Base-by-base conservation (phyloP, 1,284 basidiomycete genomes). In the Leccinum pachyderme region DNA sequence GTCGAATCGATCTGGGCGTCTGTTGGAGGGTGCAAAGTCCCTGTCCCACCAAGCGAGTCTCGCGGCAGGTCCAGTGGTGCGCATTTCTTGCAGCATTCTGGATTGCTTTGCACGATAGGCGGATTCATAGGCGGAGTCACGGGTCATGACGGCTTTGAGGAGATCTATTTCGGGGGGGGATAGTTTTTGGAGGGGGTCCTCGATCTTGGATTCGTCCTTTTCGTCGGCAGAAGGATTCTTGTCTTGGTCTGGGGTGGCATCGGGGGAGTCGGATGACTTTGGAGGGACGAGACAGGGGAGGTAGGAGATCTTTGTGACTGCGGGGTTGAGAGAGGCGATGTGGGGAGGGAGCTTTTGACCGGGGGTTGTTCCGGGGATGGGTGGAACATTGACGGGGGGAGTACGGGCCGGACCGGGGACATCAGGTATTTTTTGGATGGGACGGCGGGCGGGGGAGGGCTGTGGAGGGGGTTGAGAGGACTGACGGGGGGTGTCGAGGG, bases 1-100 rank as follows among this genome's bases (percentile, higher is more conserved):
- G 59, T 84, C 80, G 67, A 93, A 87, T 55, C 76, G 75, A 60
- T 84, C 81, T 28, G 75, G 73, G 37, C 67, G 66, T 49, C 75
- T 70, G 56, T 75, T 69, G 24, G 61, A 44, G 5, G 31, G 52
- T 8, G 52, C 52, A 63, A 60, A 63, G 41, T 64, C 66, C 32
- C 65, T 63, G 53, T 68, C 66, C 64, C 72, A 66, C 67, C 71
- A 71, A 8, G 69, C 66, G 8, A 67, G 33, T 46, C 69, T 63
- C 27, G 54, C 59, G 5, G 53, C 65, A 1, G 71, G 69, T 9
- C 70, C 71, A 1, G 52, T 53, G 0, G 62, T 63, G 6, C 66
- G 60, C 11, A 70, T 33, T 41, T 73, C 68, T 12, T 64, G 67
- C 4, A 55, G 22, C 62, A 70, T 70, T 31, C 70, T 69, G 1